Evolutionary conservation across 345 rosid genomes (phyloP).

Genomic region (Acer campestre): DNA sequence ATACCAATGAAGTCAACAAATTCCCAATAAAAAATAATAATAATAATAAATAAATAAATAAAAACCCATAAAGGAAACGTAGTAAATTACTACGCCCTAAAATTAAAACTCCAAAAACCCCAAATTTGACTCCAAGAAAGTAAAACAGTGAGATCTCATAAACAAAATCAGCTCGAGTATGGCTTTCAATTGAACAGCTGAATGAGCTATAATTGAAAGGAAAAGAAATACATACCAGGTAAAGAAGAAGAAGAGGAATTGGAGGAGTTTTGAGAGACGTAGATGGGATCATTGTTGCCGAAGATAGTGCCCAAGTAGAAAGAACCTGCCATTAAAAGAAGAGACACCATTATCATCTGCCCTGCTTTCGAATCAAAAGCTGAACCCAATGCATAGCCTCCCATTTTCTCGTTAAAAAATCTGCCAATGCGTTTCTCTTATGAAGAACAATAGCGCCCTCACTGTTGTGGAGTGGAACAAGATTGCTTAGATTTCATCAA

Average conservation of each 20-base stretch:
- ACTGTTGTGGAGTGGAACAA: no score
- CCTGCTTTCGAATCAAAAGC: constrained; percentile 75
- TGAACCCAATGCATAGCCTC: constrained; percentile 42
- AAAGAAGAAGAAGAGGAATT: constrained; percentile 26
- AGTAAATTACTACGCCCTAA: background rate
- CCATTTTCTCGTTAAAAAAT: constrained; percentile 38
- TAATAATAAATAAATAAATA: no score
- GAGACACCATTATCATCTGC: constrained; percentile 67
- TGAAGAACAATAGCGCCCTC: no score
- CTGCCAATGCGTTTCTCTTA: no score
- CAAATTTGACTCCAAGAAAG: background rate
- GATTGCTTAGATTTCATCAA: no score
- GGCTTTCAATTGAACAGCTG: background rate
- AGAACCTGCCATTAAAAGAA: constrained; percentile 70
- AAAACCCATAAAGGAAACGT: background rate
- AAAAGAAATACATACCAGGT: constrained; percentile 21
- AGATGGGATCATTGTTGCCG: constrained; percentile 59
- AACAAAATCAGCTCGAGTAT: background rate
- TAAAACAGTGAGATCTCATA: background rate
- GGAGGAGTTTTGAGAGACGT: constrained; percentile 40
- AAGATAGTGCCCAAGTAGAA: constrained; percentile 82
- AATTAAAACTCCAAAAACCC: background rate
- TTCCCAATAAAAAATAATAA: background rate
- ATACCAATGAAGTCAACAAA: background rate
- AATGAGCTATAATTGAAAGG: background rate